Evolutionary conservation across 129 eudicot genomes (phyloP).

Genomic region (Flaveria trinervia): DNA sequence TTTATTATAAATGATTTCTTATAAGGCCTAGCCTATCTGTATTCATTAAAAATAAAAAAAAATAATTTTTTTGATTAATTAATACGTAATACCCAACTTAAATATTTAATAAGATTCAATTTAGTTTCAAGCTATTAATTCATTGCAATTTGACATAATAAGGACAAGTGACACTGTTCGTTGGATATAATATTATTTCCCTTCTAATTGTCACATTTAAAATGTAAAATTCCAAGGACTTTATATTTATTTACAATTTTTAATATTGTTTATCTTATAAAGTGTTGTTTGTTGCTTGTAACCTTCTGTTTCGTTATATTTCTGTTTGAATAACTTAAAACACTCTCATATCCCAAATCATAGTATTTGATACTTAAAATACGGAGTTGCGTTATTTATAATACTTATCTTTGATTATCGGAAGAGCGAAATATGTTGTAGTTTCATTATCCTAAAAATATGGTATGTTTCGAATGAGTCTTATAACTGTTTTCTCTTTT

Average conservation of each 20-base stretch:
- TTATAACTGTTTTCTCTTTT: background rate
- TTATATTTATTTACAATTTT: background rate
- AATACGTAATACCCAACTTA: background rate
- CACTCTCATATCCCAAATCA: background rate
- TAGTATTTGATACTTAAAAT: background rate
- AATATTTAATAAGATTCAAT: background rate
- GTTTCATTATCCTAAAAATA: background rate
- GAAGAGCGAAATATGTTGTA: background rate
- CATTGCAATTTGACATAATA: constrained; percentile 26
- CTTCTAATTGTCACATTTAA: constrained; percentile 18
- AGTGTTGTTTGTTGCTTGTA: constrained; percentile 3
- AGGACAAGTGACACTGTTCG: constrained; percentile 7
- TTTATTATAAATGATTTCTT: too few relatives aligned
- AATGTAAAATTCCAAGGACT: constrained; percentile 18
- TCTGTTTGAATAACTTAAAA: background rate
- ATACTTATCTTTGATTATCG: background rate
- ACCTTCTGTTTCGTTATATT: constrained; percentile 13
- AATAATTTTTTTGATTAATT: background rate
- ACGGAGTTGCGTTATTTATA: background rate
- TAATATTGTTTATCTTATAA: background rate
- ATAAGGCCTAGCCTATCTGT: background rate
- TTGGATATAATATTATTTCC: background rate
- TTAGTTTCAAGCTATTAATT: background rate
- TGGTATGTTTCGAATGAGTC: constrained; percentile 4
- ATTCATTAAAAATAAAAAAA: constrained; percentile 13